These are phyloP conservation scores for Claviceps sp. DNA, from an alignment of 2,329 filamentous ascomycete species.

Conservation along the genomic window DNA sequence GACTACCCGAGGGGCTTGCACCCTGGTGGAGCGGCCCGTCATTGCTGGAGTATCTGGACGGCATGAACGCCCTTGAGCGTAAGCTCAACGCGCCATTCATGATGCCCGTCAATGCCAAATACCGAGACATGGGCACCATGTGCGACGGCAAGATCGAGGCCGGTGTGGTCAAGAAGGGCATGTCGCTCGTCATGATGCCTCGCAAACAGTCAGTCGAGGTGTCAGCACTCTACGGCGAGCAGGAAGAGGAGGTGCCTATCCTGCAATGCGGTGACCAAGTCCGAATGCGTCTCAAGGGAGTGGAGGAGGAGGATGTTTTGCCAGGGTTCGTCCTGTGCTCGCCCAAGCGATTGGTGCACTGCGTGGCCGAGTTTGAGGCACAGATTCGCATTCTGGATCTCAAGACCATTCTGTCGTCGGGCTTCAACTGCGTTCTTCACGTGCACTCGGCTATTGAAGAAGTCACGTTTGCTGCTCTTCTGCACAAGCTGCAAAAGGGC, in stretches of 20 bases:
- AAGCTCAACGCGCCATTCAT: constrained; percentile 98
- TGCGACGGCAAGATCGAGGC: constrained; percentile 96
- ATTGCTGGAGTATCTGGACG: constrained; percentile 87
- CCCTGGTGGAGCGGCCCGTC: constrained; percentile 85
- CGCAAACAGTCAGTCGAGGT: constrained; percentile 74
- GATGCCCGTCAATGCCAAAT: constrained; percentile 96
- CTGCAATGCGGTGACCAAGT: constrained; percentile 92
- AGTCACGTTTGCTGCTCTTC: constrained; percentile 74
- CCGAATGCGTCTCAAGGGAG: constrained; percentile 78
- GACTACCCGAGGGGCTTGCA: constrained; percentile 60
- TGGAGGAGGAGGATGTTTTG: constrained; percentile 93
- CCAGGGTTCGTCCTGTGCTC: constrained; percentile 95
- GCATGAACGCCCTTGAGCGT: constrained; percentile 83
- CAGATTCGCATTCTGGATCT: constrained; percentile 93
- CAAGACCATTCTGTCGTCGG: constrained; percentile 84
- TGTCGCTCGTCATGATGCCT: constrained; percentile 85
- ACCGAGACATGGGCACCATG: constrained; percentile 94
- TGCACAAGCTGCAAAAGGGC: constrained; percentile 93
- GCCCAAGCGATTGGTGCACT: constrained; percentile 85
- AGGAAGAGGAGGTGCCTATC: constrained; percentile 74
- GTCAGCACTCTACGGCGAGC: constrained; percentile 82
- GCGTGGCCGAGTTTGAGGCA: constrained; percentile 79
- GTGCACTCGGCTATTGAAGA: constrained; percentile 97
- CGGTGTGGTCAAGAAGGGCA: constrained; percentile 83
- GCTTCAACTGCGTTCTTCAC: constrained; percentile 96